Evolutionary conservation across 495 filamentous ascomycete genomes (phyloP).

Genomic region (Copromyces sp.): DNA sequence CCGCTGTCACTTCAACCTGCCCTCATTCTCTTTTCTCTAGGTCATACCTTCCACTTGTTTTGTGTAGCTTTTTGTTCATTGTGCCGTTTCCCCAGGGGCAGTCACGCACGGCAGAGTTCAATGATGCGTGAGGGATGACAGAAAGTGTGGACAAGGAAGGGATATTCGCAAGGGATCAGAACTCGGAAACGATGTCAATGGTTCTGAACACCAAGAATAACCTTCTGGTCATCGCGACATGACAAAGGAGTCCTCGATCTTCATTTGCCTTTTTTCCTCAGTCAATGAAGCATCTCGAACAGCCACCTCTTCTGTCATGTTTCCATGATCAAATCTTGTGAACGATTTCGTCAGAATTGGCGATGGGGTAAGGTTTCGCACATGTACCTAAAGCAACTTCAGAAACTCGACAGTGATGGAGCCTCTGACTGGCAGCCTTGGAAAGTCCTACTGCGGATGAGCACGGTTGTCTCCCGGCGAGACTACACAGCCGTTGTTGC

Average conservation of each 20-base stretch:
- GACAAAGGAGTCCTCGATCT: neutral
- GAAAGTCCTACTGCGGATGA: neutral
- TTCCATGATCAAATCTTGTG: neutral
- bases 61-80: neutral
- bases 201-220: neutral
- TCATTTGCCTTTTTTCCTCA: neutral
- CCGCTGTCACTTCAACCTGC: neutral
- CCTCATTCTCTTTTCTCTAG: neutral
- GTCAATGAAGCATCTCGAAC: neutral
- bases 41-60: neutral
- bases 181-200: neutral
- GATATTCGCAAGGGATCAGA: neutral
- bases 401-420: neutral
- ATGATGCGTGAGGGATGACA: neutral
- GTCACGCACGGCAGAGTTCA: neutral
- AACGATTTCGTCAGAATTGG: neutral
- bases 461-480: neutral
- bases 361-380: neutral
- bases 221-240: neutral
- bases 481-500: neutral
- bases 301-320: neutral
- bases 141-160: neutral
- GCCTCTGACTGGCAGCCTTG: neutral
- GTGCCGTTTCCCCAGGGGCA: neutral
- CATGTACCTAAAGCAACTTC: neutral